Percentiles rank a stretch among this genome's conserved stretches.
Evolutionary conservation across 1,284 basidiomycete genomes (phyloP).

Genomic region (Puccinia hordei): DNA sequence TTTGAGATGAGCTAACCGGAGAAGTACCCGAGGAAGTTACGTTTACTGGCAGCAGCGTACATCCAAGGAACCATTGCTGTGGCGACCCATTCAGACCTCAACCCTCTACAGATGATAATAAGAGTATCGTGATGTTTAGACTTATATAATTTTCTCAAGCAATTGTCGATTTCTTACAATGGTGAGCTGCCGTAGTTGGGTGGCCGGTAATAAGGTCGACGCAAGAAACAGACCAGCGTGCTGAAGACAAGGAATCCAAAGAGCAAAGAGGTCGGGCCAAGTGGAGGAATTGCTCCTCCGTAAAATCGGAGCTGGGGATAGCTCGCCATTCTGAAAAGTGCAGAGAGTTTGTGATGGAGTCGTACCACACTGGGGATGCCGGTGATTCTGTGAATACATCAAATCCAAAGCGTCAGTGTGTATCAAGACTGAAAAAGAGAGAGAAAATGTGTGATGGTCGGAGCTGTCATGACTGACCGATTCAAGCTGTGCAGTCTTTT

Average conservation of each 20-base stretch:
- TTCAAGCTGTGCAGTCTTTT: conserved; percentile 38
- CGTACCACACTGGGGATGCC: conserved; percentile 23
- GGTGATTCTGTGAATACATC: background rate
- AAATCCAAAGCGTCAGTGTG: background rate
- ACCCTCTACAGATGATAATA: conserved; percentile 6
- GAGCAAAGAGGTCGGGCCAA: conserved; percentile 28
- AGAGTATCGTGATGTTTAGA: background rate
- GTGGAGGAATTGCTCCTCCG: conserved; percentile 20
- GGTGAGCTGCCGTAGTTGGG: conserved; percentile 18
- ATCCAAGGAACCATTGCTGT: conserved; percentile 45
- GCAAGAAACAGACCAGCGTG: conserved; percentile 18
- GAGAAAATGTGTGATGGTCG: background rate
- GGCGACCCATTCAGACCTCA: conserved; percentile 37
- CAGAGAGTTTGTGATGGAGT: conserved; percentile 14
- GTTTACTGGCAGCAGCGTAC: conserved; percentile 11
- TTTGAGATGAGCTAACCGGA: conserved; percentile 8
- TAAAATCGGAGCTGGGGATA: conserved; percentile 28
- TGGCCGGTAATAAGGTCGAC: conserved; percentile 22
- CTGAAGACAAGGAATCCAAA: conserved; percentile 35
- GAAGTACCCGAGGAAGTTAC: conserved; percentile 26
- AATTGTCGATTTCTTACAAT: conserved; percentile 20
- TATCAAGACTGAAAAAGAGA: background rate
- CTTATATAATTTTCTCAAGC: background rate
- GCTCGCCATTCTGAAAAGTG: conserved; percentile 18
- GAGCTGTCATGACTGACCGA: conserved; percentile 11